Percentiles rank a stretch among this genome's conserved stretches.
phyloP scores from a whole-genome alignment of 2,329 filamentous ascomycete genomes.

The Ophiostoma angusticollis region DNA sequence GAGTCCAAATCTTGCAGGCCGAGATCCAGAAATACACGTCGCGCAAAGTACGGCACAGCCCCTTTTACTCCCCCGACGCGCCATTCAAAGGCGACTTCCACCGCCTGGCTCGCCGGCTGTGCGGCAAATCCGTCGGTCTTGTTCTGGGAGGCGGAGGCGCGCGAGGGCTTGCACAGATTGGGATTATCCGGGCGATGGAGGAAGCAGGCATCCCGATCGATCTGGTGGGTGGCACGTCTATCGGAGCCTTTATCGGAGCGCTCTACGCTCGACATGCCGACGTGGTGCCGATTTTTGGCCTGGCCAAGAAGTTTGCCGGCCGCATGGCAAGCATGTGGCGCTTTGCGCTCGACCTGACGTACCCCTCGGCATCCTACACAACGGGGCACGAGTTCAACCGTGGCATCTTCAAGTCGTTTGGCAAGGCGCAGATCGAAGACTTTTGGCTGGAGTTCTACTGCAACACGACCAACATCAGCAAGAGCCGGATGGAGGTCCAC shows the following conservation, averaged over 20 bases:
- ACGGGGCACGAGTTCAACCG: conserved; percentile 98
- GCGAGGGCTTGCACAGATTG: conserved; percentile 81
- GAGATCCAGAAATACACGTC: conserved; percentile 98
- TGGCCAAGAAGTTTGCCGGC: conserved; percentile 93
- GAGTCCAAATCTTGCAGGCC: conserved; percentile 87
- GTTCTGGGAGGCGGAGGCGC: conserved; percentile 92
- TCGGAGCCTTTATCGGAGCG: conserved; percentile 88
- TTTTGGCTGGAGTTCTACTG: conserved; percentile 99
- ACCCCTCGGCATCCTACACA: conserved; percentile 92
- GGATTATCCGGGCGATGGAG: conserved; percentile 87
- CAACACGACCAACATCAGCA: conserved; percentile 98
- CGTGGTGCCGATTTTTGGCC: conserved; percentile 89
- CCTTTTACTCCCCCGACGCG: conserved; percentile 81
- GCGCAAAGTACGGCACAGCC: conserved; percentile 73
- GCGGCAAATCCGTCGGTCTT: conserved; percentile 86
- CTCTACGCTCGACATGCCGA: conserved; percentile 94
- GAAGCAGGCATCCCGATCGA: conserved; percentile 95
- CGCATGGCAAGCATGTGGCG: conserved; percentile 99
- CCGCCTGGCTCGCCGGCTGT: conserved; percentile 74
- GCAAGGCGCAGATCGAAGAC: conserved; percentile 93
- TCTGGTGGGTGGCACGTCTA: conserved; percentile 88
- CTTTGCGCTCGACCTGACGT: conserved; percentile 92
- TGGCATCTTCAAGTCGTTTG: conserved; percentile 97
- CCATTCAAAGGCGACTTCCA: conserved; percentile 97
- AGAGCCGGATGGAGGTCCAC: conserved; percentile 82